A percentile compares a stretch with the other conserved stretches of the same genome.
These are phyloP conservation scores for Setaria italica DNA, from an alignment of 202 grass and related monocot genomes.

Conservation along the genomic window DNA sequence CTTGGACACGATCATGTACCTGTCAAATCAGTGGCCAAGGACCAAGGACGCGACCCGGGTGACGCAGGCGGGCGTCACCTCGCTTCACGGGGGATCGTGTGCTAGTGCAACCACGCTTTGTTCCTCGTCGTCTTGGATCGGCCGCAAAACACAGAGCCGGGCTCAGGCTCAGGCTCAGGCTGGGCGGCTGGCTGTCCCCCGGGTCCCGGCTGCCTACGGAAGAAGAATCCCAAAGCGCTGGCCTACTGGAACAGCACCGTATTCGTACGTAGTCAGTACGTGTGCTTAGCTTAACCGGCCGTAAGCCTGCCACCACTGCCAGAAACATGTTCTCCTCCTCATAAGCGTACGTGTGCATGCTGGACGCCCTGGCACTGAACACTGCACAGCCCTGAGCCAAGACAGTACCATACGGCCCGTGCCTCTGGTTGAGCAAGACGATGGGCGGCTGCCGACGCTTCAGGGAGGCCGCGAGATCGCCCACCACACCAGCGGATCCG, in stretches of 20 bases:
- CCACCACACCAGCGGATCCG: neutral
- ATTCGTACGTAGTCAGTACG: neutral
- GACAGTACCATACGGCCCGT: neutral
- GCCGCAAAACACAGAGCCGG: neutral
- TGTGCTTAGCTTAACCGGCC: neutral
- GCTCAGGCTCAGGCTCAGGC: neutral
- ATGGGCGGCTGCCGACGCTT: neutral
- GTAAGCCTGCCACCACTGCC: neutral
- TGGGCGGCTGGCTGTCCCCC: neutral
- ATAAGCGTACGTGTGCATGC: neutral
- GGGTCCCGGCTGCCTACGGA: neutral
- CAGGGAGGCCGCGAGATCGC: neutral
- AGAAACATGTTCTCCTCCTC: neutral
- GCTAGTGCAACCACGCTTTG: neutral
- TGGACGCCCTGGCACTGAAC: neutral
- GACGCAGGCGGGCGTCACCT: constrained; percentile 25
- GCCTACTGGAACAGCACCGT: too few relatives aligned
- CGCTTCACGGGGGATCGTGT: constrained; percentile 8
- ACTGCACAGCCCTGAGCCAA: neutral
- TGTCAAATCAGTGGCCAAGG: neutral
- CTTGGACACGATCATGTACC: neutral
- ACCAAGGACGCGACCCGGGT: neutral
- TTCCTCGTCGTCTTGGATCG: constrained; percentile 13
- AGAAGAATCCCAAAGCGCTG: neutral
- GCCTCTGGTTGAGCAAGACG: neutral